Evolutionary conservation across 2,329 filamentous ascomycete species (phyloP).

Genomic region (Monosporascus sp.): DNA sequence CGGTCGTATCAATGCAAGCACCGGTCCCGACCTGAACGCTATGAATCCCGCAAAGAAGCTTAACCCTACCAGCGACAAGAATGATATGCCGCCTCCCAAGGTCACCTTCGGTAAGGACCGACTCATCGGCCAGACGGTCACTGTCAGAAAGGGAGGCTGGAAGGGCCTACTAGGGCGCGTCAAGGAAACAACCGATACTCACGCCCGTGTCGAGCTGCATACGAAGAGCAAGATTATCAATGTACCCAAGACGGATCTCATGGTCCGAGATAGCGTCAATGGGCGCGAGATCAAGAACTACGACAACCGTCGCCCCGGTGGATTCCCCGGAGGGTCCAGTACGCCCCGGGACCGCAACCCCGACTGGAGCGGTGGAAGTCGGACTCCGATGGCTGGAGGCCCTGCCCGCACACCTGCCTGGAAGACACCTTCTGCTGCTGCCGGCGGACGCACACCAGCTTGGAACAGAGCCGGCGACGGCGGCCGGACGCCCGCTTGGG

Average conservation of each 20-base stretch:
- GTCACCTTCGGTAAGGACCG: conserved; percentile 71
- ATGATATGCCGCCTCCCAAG: conserved; percentile 62
- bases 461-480: conserved; percentile 53
- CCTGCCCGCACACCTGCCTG: conserved; percentile 72
- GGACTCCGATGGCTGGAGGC: conserved; percentile 60
- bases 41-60: conserved; percentile 90
- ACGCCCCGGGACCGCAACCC: conserved; percentile 38
- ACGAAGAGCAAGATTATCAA: conserved; percentile 90
- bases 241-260: conserved; percentile 74
- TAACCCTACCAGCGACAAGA: conserved; percentile 51
- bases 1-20: conserved; percentile 61
- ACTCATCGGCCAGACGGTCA: conserved; percentile 85
- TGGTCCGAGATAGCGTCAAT: conserved; percentile 77
- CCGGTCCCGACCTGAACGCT: conserved; percentile 74
- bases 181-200: conserved; percentile 83
- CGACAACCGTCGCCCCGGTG: conserved; percentile 40
- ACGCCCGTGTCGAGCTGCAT: conserved; percentile 86
- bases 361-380: conserved; percentile 60
- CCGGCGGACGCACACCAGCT: conserved; percentile 55
- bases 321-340: conserved; percentile 38
- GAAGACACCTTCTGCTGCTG: conserved; percentile 55
- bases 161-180: conserved; percentile 94
- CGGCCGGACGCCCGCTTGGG: conserved; percentile 66
- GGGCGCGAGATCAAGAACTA: conserved; percentile 73
- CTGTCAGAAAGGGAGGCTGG: conserved; percentile 78